Base-by-base conservation (phyloP, 805 yeast species). In the Myxozyma sirexii region DNA sequence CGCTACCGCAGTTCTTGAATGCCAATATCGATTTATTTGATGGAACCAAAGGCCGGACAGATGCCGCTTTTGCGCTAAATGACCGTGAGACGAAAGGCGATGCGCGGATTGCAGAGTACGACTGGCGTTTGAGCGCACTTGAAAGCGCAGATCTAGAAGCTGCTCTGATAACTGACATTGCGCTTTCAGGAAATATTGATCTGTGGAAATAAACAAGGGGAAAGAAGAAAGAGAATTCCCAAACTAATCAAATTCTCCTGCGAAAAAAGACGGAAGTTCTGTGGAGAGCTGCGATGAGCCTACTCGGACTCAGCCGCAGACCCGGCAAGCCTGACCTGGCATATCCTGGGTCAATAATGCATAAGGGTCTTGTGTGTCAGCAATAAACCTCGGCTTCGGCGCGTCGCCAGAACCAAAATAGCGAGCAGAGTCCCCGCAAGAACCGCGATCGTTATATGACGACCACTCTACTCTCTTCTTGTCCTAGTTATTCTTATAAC, bases 81-180 rank as follows among this genome's bases (percentile, higher is more conserved):
- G 50, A 46, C 24, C 50, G 50, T 13, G 39, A 33, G 38, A 31
- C 50, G 39, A 46, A 13, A 21, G 48, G 35, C 12, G 33, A 44
- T 13, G 35, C 5, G 35, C 48, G 48, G 21, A 27, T 44, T 3
- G 35, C 8, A 5, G 48, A 24, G 35, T 8, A 15, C 35, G 48
- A 44, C 48, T 24, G 35, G 13, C 27, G 21, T 26, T 26, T 44
- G 35, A 27, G 24, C 19, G 48, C 13, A 17, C 35, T 24, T n/a
- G 26, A 26, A 26, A 44, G 35, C 1, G 48, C 13, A 10, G 39
- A 4, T 15, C 24, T 15, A 8, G 39, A n/a, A 17, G 26, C n/a
- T 29, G 39, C 19, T 29, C 50, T 27, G 50, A 31, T 19, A 21
- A 46, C 23, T 15, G 39, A 46, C 50, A 46, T 46, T 31, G 48